Percentiles rank a stretch among this genome's conserved stretches.
phyloP scores from a whole-genome alignment of 208 protist genomes.

The Crithidia sp. region DNA sequence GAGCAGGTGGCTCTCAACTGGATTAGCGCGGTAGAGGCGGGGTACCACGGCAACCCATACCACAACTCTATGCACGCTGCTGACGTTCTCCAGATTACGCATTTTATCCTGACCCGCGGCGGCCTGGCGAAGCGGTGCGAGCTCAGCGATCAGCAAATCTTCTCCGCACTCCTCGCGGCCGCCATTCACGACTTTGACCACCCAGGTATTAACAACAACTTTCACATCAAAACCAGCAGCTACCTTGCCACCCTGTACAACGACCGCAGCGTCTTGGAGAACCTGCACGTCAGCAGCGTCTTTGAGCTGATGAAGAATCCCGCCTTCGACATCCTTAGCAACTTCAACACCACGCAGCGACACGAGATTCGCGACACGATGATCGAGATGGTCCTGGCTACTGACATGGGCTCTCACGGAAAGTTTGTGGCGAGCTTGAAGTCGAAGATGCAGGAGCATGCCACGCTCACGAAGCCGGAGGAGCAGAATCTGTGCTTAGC shows the following conservation, averaged over 20 bases:
- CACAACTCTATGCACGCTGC: constrained; percentile 95
- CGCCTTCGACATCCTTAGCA: constrained; percentile 80
- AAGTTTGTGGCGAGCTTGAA: constrained; percentile 85
- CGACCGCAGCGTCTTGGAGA: constrained; percentile 96
- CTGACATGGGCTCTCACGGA: constrained; percentile 93
- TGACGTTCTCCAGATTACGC: constrained; percentile 89
- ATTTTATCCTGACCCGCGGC: constrained; percentile 85
- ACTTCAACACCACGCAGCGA: constrained; percentile 79
- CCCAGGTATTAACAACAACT: constrained; percentile 96
- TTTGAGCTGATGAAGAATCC: constrained; percentile 93
- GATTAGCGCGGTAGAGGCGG: constrained; percentile 88
- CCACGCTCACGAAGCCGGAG: constrained; percentile 72
- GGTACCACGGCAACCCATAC: constrained; percentile 93
- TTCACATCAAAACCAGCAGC: constrained; percentile 87
- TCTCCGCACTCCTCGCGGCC: constrained; percentile 91
- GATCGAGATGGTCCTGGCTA: constrained; percentile 95
- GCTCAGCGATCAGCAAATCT: constrained; percentile 84
- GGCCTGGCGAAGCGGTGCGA: constrained; percentile 73
- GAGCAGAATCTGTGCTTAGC: constrained; percentile 87
- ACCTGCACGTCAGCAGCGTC: constrained; percentile 90
- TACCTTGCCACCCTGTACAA: constrained; percentile 94
- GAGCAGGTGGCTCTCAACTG: constrained; percentile 90
- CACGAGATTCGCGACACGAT: constrained; percentile 88
- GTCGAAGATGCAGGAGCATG: constrained; percentile 59
- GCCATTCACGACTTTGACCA: constrained; percentile 97